Base-by-base conservation (phyloP, 208 protist species). In the Acanthamoeba healyi region DNA sequence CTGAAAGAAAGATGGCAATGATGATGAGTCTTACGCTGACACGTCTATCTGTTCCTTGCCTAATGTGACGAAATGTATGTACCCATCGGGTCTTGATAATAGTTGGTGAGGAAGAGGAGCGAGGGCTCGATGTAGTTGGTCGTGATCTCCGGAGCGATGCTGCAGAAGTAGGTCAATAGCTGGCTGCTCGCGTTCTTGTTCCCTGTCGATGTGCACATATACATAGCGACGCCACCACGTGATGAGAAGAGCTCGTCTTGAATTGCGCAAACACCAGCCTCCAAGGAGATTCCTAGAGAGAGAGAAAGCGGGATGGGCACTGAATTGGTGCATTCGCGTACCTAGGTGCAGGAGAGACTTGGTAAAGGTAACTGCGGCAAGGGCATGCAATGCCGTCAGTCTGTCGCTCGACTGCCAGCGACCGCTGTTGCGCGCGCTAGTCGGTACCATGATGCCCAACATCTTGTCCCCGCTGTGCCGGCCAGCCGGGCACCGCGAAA, bases 51-150 rank as follows among this genome's bases (percentile, higher is more conserved):
- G 26, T 0, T 24, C 19, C 7, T 81, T 38, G 72, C 36, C 0
- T 1, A 6, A 0, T 6, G 70, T 5, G 5, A 81, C 12, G 84
- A 46, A 70, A 34, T 49, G 7, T 5, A 0, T 6, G 17, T 72
- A 90, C 84, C 84, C 49, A 90, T 72, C 54, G 84, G 54, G 36
- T 90, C 84, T 36, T 90, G 84, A 29, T 70, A 90, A 38, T 70
- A 90, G 58, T 29, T 63, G 29, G 84, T 70, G 17, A 90, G 58
- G 56, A 65, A 90, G 26, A 38, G 84, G 3, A 90, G 56, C 49
- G 84, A 90, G 14, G 84, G 84, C 36, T 70, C 84, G 29, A 90
- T 42, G 19, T 90, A 90, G 29, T 70, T 22, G 0, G 12, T 1
- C 10, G 84, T 90, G 56, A 70, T 63, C 34, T 90, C 84, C 10